Evolutionary conservation across 2,329 filamentous ascomycete species (phyloP).

Genomic region (Aspergillus fructus): DNA sequence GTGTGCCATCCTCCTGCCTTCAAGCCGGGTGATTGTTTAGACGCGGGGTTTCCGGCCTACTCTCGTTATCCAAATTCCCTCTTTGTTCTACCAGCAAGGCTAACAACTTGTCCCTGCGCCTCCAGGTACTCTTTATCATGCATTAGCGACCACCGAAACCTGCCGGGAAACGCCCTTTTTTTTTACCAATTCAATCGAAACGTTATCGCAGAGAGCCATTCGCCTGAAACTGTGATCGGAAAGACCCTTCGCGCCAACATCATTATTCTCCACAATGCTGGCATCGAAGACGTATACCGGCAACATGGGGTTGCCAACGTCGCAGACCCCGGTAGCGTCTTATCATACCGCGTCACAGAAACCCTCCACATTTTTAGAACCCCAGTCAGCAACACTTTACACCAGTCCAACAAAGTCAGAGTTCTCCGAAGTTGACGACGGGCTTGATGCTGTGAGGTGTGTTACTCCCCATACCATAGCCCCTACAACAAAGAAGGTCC

Average conservation of each 20-base stretch:
- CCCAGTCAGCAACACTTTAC: conserved; percentile 50
- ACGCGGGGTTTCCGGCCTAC: neutral
- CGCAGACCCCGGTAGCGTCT: conserved; percentile 35
- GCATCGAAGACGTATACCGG: conserved; percentile 43
- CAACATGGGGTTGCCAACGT: conserved; percentile 31
- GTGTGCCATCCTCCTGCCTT: neutral
- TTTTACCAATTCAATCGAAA: neutral
- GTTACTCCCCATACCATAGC: conserved; percentile 8
- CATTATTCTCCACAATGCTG: conserved; percentile 32
- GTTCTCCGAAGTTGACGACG: conserved; percentile 76
- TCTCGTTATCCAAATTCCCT: neutral
- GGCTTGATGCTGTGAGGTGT: conserved; percentile 71
- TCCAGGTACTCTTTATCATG: conserved; percentile 10
- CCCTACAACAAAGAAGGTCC: neutral
- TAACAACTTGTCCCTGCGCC: neutral
- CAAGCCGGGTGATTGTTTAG: neutral
- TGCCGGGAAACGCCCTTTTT: neutral
- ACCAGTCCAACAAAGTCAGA: conserved; percentile 88
- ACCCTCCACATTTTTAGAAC: conserved; percentile 27
- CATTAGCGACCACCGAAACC: conserved; percentile 8
- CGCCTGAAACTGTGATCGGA: neutral
- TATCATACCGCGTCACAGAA: conserved; percentile 33
- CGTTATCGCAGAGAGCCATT: neutral
- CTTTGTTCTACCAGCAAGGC: conserved; percentile 1
- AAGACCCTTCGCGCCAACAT: neutral